Evolutionary conservation across 371 early-diverging fungal species (phyloP), one percentile per base, ranked within the genome.

Genomic region (Mortierella sp.): DNA sequence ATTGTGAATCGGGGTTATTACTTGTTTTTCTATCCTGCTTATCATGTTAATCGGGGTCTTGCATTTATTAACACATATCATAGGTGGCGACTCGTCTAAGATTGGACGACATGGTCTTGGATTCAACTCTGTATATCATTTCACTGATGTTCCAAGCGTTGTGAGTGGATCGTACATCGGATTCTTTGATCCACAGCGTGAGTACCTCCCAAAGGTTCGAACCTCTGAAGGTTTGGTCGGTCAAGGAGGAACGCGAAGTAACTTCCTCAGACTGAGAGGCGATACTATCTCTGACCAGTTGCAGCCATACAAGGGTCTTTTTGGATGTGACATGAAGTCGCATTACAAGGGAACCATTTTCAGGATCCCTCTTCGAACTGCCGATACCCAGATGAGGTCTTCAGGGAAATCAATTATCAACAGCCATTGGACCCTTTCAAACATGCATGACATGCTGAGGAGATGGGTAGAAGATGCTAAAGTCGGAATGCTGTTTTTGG

Each of bases 101-200:
- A 85, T 85, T 43, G 85, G 83, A 22, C 73, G 80, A 3, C 70
- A 83, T 49, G 84, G 85, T 10, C 70, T 83, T 6, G 86, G 86
- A 1, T 85, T 85, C 52, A 80, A 83, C 60, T 77, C 84, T 45
- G 76, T 69, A 4, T 85, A 78, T 35, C 83, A 85, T 37, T 71
- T 85, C 57, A 83, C 86, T 1, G 85, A 85, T 30, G 71, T 86
- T 6, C 85, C 85, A 0, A 83, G 84, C 39, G 66, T 85, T 5
- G 68, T 86, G 40, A 85, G 85, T 51, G 78, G 75, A 4, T 49
- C 62, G 0, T 60, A 71, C 47, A 70, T 85, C 32, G 75, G 60
- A 0, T 86, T 85, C 59, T 83, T 77, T 26, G 85, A 84, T 37
- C 85, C 85, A 0, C 73, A 67, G 0, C n/a, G 40, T n/a, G 57